These are phyloP conservation scores for Kazachstania sp. DNA, from an alignment of 1,139 yeast genomes.

Conservation along the genomic window DNA sequence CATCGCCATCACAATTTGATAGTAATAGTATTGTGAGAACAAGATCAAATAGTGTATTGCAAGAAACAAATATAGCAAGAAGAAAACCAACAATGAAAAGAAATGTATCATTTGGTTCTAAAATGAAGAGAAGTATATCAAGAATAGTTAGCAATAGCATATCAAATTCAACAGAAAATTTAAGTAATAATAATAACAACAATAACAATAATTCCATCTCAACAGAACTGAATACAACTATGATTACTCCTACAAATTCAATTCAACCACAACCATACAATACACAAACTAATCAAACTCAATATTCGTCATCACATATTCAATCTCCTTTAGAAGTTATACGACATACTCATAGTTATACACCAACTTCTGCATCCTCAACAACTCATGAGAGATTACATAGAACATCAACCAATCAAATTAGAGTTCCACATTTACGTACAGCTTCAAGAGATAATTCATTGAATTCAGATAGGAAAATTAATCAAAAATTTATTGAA, in stretches of 20 bases:
- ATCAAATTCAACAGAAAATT: not conserved
- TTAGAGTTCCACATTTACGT: too few relatives aligned
- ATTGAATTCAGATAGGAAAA: too few relatives aligned
- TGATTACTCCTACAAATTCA: not conserved
- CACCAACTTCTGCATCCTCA: not conserved
- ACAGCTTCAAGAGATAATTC: too few relatives aligned
- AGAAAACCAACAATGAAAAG: slow-evolving; percentile 3
- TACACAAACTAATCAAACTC: not conserved
- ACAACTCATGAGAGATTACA: not conserved
- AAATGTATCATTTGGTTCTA: slow-evolving; percentile 4
- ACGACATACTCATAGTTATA: not conserved
- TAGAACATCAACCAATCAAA: not conserved
- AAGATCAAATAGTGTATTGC: not conserved
- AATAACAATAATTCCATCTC: too few relatives aligned
- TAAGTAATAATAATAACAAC: too few relatives aligned
- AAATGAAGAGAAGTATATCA: slow-evolving; percentile 5
- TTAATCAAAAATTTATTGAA: not conserved
- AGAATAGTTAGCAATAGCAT: slow-evolving; percentile 4
- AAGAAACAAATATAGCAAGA: not conserved
- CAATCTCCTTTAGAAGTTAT: not conserved
- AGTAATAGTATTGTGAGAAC: not conserved
- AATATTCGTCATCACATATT: not conserved
- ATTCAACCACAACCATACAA: not conserved
- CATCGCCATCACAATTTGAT: slow-evolving; percentile 1
- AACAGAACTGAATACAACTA: not conserved